Evolutionary conservation across 768 basidiomycete species (phyloP).

Genomic region (Hortiboletus flavorubellus): DNA sequence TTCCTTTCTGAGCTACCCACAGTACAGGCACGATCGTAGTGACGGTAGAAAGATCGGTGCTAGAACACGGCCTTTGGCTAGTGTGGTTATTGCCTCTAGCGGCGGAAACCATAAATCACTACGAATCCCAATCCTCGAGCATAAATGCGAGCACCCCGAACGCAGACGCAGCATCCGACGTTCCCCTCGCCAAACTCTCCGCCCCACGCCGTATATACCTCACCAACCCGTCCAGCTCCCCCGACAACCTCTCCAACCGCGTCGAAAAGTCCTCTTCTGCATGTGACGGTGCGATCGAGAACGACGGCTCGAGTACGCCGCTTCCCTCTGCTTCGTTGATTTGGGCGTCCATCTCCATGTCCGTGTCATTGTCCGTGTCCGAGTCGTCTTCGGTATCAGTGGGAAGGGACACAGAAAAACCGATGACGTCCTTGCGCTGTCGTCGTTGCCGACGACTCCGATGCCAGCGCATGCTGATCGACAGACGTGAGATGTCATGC

Average conservation of each 20-base stretch:
- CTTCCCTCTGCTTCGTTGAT: constrained; percentile 16
- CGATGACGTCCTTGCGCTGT: constrained; percentile 56
- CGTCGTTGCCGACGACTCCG: constrained; percentile 58
- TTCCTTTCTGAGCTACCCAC: background rate
- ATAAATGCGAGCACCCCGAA: constrained; percentile 74
- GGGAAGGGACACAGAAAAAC: constrained; percentile 46
- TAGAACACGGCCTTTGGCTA: too few relatives aligned
- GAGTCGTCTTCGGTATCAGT: constrained; percentile 34
- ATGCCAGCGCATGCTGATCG: constrained; percentile 53
- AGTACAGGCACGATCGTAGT: too few relatives aligned
- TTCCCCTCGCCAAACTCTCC: constrained; percentile 63
- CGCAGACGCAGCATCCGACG: constrained; percentile 55
- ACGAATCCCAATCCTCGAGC: constrained; percentile 73
- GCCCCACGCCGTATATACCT: constrained; percentile 65
- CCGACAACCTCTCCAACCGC: constrained; percentile 59
- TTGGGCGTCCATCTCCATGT: background rate
- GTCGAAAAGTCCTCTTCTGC: constrained; percentile 47
- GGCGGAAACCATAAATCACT: background rate
- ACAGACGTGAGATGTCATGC: constrained; percentile 51
- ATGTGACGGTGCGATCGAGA: constrained; percentile 39
- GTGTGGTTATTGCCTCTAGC: background rate
- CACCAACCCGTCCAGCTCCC: constrained; percentile 68
- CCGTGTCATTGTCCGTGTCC: constrained; percentile 38
- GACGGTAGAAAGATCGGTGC: background rate
- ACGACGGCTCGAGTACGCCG: constrained; percentile 34